A percentile compares a stretch with the other conserved stretches of the same genome.
phyloP scores from a whole-genome alignment of 2,329 filamentous ascomycete species.

The Colletotrichum tabaci region DNA sequence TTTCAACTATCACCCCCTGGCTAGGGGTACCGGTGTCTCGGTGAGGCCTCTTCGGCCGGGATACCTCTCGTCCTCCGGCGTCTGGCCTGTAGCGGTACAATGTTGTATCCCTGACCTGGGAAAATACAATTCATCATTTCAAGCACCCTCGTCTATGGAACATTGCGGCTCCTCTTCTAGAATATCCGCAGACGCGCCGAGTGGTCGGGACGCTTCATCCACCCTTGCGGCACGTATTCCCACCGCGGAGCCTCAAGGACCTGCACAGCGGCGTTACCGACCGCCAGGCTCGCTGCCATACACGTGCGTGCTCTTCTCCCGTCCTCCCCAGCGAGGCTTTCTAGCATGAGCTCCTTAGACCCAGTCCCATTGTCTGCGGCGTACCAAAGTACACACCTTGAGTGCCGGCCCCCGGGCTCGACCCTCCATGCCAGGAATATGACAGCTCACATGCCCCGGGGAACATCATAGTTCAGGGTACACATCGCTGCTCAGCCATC shows the following conservation, averaged over 20 bases:
- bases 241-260: constrained; percentile 12
- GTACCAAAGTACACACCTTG: background rate
- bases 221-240: background rate
- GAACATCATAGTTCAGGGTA: constrained; percentile 37
- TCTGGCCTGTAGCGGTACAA: constrained; percentile 8
- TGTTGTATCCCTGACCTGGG: background rate
- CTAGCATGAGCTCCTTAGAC: constrained; percentile 16
- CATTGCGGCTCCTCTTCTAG: constrained; percentile 31
- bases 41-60: constrained; percentile 38
- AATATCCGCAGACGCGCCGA: constrained; percentile 31
- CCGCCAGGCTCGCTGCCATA: constrained; percentile 21
- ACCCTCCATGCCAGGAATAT: constrained; percentile 35
- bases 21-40: constrained; percentile 21
- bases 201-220: constrained; percentile 16
- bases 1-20: background rate
- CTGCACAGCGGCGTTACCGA: constrained; percentile 35
- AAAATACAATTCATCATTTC: constrained; percentile 29
- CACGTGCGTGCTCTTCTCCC: constrained; percentile 11
- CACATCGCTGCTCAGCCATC: constrained; percentile 41
- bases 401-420: constrained; percentile 11
- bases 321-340: constrained; percentile 30
- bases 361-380: background rate
- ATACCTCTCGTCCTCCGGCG: constrained; percentile 1
- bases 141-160: constrained; percentile 26
- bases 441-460: constrained; percentile 34